phyloP scores from a whole-genome alignment of 2,329 filamentous ascomycete genomes.

The Epicoccum sorghinum region DNA sequence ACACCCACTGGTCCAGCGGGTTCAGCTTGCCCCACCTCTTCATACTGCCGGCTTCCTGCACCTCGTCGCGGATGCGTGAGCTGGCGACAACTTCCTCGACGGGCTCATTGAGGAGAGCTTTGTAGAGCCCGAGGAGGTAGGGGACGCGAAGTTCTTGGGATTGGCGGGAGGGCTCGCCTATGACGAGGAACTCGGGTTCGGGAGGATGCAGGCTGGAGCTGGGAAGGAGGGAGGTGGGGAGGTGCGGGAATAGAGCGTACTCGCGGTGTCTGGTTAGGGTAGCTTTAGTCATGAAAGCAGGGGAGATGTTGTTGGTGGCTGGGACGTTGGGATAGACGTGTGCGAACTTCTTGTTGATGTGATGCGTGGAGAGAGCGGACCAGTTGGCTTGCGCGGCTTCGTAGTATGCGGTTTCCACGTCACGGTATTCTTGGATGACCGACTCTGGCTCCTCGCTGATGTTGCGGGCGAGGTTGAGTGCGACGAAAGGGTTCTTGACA shows the following conservation, averaged over 20 bases:
- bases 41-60: conserved; percentile 7
- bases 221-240: background rate
- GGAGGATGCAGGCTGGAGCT: no score
- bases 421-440: conserved; percentile 18
- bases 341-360: conserved; percentile 19
- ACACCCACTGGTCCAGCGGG: conserved; percentile 32
- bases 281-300: conserved; percentile 21
- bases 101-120: background rate
- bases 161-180: background rate
- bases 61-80: no score
- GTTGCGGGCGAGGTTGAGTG: conserved; percentile 26
- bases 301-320: conserved; percentile 9
- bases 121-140: conserved; percentile 16
- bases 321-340: conserved; percentile 20
- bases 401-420: conserved; percentile 30
- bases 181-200: no score
- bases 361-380: conserved; percentile 12
- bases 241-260: conserved; percentile 5
- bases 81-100: no score
- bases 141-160: background rate
- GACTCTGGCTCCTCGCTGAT: conserved; percentile 14
- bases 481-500: conserved; percentile 36
- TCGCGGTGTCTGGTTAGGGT: conserved; percentile 27
- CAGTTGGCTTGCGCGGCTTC: conserved; percentile 18
- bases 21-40: conserved; percentile 19